Percentiles rank a stretch among this genome's conserved stretches.
Conservation (phyloP, 2,329 filamentous ascomycete species). For the Lanzia echinophila region DNA sequence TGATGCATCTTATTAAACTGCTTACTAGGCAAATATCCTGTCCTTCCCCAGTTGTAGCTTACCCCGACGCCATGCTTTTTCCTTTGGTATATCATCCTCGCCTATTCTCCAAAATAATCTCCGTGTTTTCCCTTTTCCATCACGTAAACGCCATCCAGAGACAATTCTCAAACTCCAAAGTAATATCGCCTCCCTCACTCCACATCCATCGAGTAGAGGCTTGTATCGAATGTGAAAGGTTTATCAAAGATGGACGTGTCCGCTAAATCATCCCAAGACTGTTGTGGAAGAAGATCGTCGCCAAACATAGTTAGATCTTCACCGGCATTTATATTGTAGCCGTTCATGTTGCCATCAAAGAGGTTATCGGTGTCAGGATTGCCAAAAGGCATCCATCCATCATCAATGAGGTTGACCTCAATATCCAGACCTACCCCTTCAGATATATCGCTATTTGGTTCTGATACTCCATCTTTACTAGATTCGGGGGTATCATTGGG, state of each 20-base stretch:
- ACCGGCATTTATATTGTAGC: conserved; percentile 26
- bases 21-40: not conserved
- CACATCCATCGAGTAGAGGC: conserved; percentile 37
- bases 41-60: conserved; percentile 3
- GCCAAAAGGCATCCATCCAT: conserved; percentile 41
- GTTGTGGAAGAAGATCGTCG: conserved; percentile 23
- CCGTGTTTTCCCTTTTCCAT: conserved; percentile 9
- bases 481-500: conserved; percentile 61
- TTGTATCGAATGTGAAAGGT: conserved; percentile 46
- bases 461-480: conserved; percentile 52
- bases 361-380: conserved; percentile 34
- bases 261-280: conserved; percentile 44
- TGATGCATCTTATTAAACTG: too few species aligned
- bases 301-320: conserved; percentile 26
- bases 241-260: conserved; percentile 42
- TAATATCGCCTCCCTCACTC: conserved; percentile 17
- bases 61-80: conserved; percentile 16
- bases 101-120: not conserved
- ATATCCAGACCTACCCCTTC: conserved; percentile 49
- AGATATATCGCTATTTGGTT: conserved; percentile 56
- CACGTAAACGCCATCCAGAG: not conserved
- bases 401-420: conserved; percentile 34
- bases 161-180: conserved; percentile 14
- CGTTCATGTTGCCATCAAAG: conserved; percentile 30
- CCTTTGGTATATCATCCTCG: conserved; percentile 14